Evolutionary conservation across 2,329 filamentous ascomycete species (phyloP), one percentile per base, ranked within the genome.

Genomic region (Aspergillus ruber): DNA sequence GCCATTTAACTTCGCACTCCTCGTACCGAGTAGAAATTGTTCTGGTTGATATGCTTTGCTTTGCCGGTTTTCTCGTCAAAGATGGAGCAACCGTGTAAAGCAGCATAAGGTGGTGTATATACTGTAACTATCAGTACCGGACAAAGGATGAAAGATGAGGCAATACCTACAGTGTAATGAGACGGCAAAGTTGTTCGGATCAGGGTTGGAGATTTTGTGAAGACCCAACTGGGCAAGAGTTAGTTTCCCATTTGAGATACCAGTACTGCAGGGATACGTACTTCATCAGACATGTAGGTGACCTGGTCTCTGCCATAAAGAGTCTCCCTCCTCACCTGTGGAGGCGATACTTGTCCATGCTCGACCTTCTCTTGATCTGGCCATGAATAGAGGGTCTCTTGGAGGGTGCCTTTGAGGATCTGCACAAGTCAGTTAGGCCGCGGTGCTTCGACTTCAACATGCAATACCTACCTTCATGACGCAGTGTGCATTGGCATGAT

Each of bases 31-130:
- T 82, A 89, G 71, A 87, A 87, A 50, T 81, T 79, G 61, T 81
- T 84, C 60, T 86, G 85, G 49, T 78, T 76, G 42, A 90, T 77
- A 65, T 89, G 85, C 56, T 77, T 85, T 49, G 79, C 81, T 67
- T 83, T 83, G 45, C 90, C 87, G 3, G 88, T 94, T 57, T 76
- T 76, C 54, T 84, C 80, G 60, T 91, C 81, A 66, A 91, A 96
- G 62, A 91, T 82, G 60, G 88, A 80, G 67, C 88, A 95, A 20
- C 90, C 90, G 50, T 82, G 80, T 50, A 80, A 85, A 33, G 88
- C 88, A 33, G 91, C 90, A 60, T 95, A 94, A 3, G 90, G 90
- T 32, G 90, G 90, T 12, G 88, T 91, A 64, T 93, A 93, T 50
- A 94, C 76, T 78, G 50, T 35, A 23, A 39, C 8, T 5, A 35